A percentile compares a stretch with the other conserved stretches of the same genome.
Conservation (phyloP, 495 filamentous ascomycete species). For the Daldinia vernicosa region DNA sequence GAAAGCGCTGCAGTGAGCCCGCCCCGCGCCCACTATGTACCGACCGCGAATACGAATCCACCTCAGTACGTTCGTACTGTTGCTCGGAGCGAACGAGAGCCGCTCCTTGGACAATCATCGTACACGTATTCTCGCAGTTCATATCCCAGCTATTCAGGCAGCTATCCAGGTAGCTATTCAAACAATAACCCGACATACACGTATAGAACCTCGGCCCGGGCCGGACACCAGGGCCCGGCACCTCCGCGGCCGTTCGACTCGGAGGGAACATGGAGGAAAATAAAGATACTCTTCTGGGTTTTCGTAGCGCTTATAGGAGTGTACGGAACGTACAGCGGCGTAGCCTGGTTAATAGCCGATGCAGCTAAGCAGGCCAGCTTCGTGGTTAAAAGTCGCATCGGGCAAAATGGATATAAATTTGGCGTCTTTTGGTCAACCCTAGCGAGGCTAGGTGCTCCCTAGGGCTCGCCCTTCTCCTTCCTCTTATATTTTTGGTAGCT, state of each 20-base stretch:
- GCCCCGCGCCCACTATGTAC: conserved; percentile 1
- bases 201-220: neutral
- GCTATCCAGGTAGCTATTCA: neutral
- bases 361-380: neutral
- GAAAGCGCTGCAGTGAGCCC: conserved; percentile 16
- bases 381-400: neutral
- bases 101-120: neutral
- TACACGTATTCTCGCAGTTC: conserved; percentile 10
- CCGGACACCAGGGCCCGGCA: neutral
- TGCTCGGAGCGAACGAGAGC: conserved; percentile 16
- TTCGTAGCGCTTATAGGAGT: neutral
- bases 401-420: conserved; percentile 1
- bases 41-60: neutral
- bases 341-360: conserved; percentile 10
- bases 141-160: neutral
- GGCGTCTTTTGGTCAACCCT: conserved; percentile 11
- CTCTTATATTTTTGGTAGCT: neutral
- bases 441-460: neutral
- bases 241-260: conserved; percentile 6
- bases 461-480: neutral
- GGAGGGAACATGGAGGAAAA: conserved; percentile 9
- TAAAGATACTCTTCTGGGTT: conserved; percentile 23
- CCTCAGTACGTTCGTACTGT: conserved; percentile 2
- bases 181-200: conserved; percentile 7
- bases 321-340: conserved; percentile 1